A percentile compares a stretch with the other conserved stretches of the same genome.
phyloP scores from a whole-genome alignment of 495 filamentous ascomycete species.

The Penicillium desertorum region DNA sequence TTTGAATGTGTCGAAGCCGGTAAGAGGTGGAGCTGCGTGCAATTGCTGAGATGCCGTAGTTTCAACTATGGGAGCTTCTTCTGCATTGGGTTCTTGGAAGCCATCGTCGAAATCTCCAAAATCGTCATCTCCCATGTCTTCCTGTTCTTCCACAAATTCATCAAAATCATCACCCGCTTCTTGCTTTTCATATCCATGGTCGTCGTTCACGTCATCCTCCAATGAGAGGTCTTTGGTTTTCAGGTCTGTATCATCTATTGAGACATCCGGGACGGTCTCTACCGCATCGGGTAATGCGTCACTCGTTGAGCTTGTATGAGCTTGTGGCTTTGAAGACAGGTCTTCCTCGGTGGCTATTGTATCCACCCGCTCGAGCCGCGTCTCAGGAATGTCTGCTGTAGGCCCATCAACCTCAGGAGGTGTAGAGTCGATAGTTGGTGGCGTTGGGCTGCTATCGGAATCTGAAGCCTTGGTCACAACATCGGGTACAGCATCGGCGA shows the following conservation, averaged over 20 bases:
- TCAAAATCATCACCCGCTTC: conserved; percentile 79
- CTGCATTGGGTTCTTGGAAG: conserved; percentile 64
- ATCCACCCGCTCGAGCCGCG: conserved; percentile 46
- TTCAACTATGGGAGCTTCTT: conserved; percentile 28
- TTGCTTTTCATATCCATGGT: conserved; percentile 35
- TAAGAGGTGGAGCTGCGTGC: conserved; percentile 60
- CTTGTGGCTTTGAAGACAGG: conserved; percentile 34
- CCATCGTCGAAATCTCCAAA: conserved; percentile 91
- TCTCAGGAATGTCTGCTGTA: conserved; percentile 43
- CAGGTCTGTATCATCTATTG: conserved; percentile 41
- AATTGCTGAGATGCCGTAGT: conserved; percentile 37
- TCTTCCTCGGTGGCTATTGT: conserved; percentile 37
- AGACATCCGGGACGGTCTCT: conserved; percentile 43
- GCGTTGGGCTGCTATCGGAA: conserved; percentile 21
- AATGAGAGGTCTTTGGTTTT: conserved; percentile 22
- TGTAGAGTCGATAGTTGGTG: conserved; percentile 22
- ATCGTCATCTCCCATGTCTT: conserved; percentile 64
- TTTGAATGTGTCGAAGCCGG: conserved; percentile 66
- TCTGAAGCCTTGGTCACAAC: conserved; percentile 47
- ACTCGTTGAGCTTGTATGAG: conserved; percentile 44
- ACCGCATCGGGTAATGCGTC: conserved; percentile 52
- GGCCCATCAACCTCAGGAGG: conserved; percentile 18
- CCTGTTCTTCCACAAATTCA: conserved; percentile 84
- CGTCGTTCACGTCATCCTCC: conserved; percentile 31
- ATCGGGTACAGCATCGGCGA: conserved; percentile 83